Conservation (phyloP, 1,284 basidiomycete genomes). For the Apiotrichum laibachii region DNA sequence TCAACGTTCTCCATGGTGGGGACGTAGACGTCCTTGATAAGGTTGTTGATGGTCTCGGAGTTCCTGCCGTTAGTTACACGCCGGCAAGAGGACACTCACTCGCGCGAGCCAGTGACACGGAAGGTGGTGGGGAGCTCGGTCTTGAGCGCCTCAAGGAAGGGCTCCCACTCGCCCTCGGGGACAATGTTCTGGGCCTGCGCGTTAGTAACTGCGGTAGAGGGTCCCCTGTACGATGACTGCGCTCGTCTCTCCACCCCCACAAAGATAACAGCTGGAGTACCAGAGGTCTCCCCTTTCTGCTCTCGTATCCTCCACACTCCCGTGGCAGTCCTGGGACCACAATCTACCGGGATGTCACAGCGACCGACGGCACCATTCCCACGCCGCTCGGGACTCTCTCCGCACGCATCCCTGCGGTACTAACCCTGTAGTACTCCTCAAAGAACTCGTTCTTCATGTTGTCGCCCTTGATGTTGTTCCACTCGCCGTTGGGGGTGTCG, state of each 20-base stretch:
- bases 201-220: not conserved
- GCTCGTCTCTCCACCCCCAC: too few species aligned
- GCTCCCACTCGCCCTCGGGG: slow-evolving; percentile 68
- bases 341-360: too few species aligned
- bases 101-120: slow-evolving; percentile 80
- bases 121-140: slow-evolving; percentile 89
- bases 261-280: too few species aligned
- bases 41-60: slow-evolving; percentile 67
- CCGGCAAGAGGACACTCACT: slow-evolving; percentile 57
- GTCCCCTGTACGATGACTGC: not conserved
- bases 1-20: slow-evolving; percentile 70
- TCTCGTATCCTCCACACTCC: too few species aligned
- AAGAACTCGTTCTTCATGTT: slow-evolving; percentile 66
- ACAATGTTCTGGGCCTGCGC: slow-evolving; percentile 44
- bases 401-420: not conserved
- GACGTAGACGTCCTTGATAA: slow-evolving; percentile 72
- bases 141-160: slow-evolving; percentile 67
- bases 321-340: too few species aligned
- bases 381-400: too few species aligned
- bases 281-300: not conserved
- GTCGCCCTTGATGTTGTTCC: slow-evolving; percentile 23
- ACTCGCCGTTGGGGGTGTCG: slow-evolving; percentile 14
- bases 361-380: not conserved
- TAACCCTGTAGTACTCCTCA: slow-evolving; percentile 66
- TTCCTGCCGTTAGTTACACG: slow-evolving; percentile 55